Evolutionary conservation across 2,329 filamentous ascomycete genomes (phyloP).

Genomic region (Hymenoscyphus scutula): DNA sequence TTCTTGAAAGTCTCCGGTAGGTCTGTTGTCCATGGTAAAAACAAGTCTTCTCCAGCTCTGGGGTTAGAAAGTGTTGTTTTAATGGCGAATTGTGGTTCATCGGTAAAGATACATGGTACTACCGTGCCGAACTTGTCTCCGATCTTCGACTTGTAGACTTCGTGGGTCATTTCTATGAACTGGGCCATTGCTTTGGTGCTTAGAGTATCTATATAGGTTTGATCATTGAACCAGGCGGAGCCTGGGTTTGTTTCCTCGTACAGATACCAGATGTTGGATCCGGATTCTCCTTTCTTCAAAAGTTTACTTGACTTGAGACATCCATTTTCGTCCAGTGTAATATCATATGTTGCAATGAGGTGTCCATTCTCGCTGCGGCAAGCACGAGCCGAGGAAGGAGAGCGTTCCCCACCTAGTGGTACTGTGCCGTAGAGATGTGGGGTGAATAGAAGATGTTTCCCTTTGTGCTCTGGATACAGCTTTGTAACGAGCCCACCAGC

Average conservation of each 20-base stretch:
- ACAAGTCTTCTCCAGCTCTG: slow-evolving; percentile 28
- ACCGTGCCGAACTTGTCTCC: slow-evolving; percentile 34
- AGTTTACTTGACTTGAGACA: slow-evolving; percentile 27
- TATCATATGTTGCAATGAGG: slow-evolving; percentile 31
- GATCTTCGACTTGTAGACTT: slow-evolving; percentile 34
- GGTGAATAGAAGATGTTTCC: slow-evolving; percentile 35
- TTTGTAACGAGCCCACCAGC: slow-evolving; percentile 34
- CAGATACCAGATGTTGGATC: slow-evolving; percentile 35
- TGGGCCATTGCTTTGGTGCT: slow-evolving; percentile 31
- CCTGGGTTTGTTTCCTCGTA: slow-evolving; percentile 35
- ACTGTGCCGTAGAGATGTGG: slow-evolving; percentile 14
- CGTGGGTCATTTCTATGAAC: slow-evolving; percentile 36
- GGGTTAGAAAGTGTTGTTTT: slow-evolving; percentile 35
- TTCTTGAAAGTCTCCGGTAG: slow-evolving; percentile 31
- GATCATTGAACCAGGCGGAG: slow-evolving; percentile 36
- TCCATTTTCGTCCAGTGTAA: slow-evolving; percentile 30
- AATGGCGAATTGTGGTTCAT: slow-evolving; percentile 37
- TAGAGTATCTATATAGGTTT: slow-evolving; percentile 36
- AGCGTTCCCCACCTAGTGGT: slow-evolving; percentile 16
- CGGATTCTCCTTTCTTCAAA: slow-evolving; percentile 25
- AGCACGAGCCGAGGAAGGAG: slow-evolving; percentile 8
- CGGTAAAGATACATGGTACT: slow-evolving; percentile 37
- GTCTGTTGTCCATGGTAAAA: slow-evolving; percentile 36
- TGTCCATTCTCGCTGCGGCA: slow-evolving; percentile 30
- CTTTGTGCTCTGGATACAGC: slow-evolving; percentile 31